Percentiles rank a stretch among this genome's conserved stretches.
These are phyloP conservation scores for Primulina tabacum DNA, from an alignment of 257 asterid genomes.

Conservation along the genomic window DNA sequence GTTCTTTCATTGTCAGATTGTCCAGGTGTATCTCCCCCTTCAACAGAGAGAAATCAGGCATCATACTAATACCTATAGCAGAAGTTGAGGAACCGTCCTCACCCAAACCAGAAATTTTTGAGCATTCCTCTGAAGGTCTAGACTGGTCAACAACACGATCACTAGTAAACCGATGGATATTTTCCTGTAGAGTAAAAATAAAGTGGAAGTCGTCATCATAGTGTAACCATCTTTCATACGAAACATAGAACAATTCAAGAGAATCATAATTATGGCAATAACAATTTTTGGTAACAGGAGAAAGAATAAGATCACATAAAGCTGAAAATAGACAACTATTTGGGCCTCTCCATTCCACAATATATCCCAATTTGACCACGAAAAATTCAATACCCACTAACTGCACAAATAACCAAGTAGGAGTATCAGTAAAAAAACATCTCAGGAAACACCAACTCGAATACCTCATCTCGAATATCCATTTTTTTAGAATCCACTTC, in stretches of 20 bases:
- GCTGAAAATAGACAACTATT: not conserved
- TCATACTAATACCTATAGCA: conserved; percentile 35
- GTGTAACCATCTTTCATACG: conserved; percentile 4
- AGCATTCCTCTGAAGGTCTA: conserved; percentile 36
- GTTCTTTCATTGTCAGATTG: conserved; percentile 71
- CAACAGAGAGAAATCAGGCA: conserved; percentile 80
- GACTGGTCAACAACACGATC: conserved; percentile 31
- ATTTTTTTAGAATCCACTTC: conserved; percentile 32
- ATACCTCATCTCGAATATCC: conserved; percentile 52
- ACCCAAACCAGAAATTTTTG: conserved; percentile 33
- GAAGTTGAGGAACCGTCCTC: conserved; percentile 42
- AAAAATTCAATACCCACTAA: conserved; percentile 4
- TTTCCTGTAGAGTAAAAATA: conserved; percentile 42
- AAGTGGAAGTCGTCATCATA: conserved; percentile 18
- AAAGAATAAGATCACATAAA: not conserved
- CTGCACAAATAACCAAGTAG: conserved; percentile 10
- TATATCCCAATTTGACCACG: not conserved
- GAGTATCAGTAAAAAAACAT: conserved; percentile 3
- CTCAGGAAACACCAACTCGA: conserved; percentile 13
- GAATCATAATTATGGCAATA: conserved; percentile 7
- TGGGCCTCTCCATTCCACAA: not conserved
- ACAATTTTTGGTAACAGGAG: conserved; percentile 6
- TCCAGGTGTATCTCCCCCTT: conserved; percentile 84
- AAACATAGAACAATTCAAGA: not conserved
- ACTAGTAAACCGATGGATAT: conserved; percentile 24